Percentiles rank a stretch among this genome's conserved stretches.
Conservation (phyloP, 2,329 filamentous ascomycete species). For the Lachnellula hyalina region DNA sequence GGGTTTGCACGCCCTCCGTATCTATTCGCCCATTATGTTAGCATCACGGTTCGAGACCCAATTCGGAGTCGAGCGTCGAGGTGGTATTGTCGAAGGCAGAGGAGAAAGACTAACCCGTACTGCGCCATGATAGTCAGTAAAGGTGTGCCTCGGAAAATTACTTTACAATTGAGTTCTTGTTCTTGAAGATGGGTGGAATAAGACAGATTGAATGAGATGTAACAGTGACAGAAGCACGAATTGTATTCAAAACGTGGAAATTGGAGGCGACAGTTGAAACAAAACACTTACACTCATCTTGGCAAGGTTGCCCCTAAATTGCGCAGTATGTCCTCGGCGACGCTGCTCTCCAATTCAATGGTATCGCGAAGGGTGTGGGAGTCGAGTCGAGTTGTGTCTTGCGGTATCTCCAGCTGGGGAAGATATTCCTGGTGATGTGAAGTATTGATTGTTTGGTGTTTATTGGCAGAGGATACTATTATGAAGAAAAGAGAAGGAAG, state of each 20-base stretch:
- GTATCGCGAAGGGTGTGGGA: neutral
- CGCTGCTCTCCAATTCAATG: conserved; percentile 5
- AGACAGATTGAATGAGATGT: conserved; percentile 1
- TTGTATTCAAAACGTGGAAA: conserved; percentile 14
- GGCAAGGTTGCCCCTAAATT: conserved; percentile 14
- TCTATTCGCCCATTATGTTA: conserved; percentile 33
- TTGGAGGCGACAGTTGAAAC: conserved; percentile 19
- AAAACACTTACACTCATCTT: conserved; percentile 29
- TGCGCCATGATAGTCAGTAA: conserved; percentile 28
- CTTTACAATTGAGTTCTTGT: conserved; percentile 3
- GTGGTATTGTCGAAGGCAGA: neutral
- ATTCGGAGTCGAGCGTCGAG: neutral
- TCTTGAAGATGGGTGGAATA: conserved; percentile 2
- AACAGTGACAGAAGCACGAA: neutral
- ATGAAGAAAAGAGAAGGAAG: neutral
- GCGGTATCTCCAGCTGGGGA: neutral
- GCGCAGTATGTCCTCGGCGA: conserved; percentile 2
- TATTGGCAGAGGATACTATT: neutral
- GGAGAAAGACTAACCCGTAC: conserved; percentile 28
- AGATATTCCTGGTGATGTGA: neutral
- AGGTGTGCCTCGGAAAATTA: conserved; percentile 24
- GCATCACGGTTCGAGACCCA: neutral
- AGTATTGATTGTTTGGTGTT: neutral
- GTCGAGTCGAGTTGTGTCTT: neutral
- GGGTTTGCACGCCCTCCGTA: conserved; percentile 53